Evolutionary conservation across 768 basidiomycete species (phyloP), one percentile per base, ranked within the genome.

Genomic region (Leucocoprinus leucothites): DNA sequence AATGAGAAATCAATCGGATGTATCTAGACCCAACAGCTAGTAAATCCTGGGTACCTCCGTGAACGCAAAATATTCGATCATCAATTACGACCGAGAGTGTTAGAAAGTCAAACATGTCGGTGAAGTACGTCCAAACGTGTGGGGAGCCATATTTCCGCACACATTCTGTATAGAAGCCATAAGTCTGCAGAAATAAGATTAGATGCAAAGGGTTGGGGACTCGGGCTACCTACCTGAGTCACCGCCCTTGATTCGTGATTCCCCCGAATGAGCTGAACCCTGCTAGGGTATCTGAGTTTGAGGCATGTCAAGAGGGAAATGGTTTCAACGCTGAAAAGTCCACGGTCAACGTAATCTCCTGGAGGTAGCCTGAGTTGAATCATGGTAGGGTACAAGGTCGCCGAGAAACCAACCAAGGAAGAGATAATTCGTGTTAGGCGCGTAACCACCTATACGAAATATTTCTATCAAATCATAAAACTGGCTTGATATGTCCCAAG

Each of bases 391-490:
- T 25, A 22, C 44, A 13, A 25, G 38, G 16, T 38, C 38, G 38
- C n/a, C 18, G 57, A 48, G 48, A 47, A 38, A 77, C 88, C 63
- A 63, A 94, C 95, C 95, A 40, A 99, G 85, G 68, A 99, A 99
- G 57, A 99, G 84, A 71, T 99, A 99, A 71, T 99, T 99, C 36
- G 96, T 99, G 65, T 96, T 79, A 1, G 96, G 96, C 1, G 93
- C 92, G 65, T 91, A 92, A 36, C 96, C 96, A 56, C 97, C 96
- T 84, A 99, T 98, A 48, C 95, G 85, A 66, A 99, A 99, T 67
- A 98, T 98, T 72, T 99, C 96, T 70, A 98, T 91, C 63, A 99
- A 82, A 77, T 99, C 96, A 76, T 98, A 96, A 73, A 99, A 99
- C 82, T 99, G 96, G 57, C 96, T 97, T 84, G 71, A 60, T n/a